These are phyloP conservation scores for Scutellaria barbata DNA, from an alignment of 257 asterid genomes.

Conservation along the genomic window DNA sequence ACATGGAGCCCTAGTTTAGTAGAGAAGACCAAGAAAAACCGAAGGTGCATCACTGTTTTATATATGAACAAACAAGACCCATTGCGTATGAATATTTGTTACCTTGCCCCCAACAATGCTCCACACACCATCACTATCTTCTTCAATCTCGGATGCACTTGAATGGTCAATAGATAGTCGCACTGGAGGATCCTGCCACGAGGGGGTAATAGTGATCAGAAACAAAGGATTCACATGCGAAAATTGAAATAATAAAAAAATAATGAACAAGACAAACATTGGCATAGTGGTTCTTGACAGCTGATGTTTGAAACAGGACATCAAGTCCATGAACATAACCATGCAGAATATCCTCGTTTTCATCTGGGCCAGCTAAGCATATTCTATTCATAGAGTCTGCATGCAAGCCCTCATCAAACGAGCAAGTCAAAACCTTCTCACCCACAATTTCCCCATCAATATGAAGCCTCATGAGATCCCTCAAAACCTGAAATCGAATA, in stretches of 20 bases:
- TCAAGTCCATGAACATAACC: conserved; percentile 63
- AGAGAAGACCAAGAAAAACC: conserved; percentile 20
- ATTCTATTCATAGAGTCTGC: conserved; percentile 45
- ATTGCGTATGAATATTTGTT: conserved; percentile 24
- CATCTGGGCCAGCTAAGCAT: conserved; percentile 54
- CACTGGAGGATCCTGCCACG: conserved; percentile 72
- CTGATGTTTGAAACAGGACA: conserved; percentile 43
- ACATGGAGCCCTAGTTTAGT: neutral
- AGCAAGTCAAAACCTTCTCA: conserved; percentile 56
- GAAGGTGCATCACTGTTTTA: conserved; percentile 7
- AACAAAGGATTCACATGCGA: neutral
- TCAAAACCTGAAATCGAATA: conserved; percentile 58
- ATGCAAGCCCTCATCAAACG: conserved; percentile 38
- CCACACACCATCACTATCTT: conserved; percentile 85
- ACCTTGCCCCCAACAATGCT: conserved; percentile 97
- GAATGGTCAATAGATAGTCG: conserved; percentile 67
- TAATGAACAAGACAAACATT: conserved; percentile 48
- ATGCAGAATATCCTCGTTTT: conserved; percentile 47
- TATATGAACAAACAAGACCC: neutral
- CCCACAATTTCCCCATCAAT: conserved; percentile 70
- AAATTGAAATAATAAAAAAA: neutral
- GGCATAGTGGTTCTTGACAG: conserved; percentile 49
- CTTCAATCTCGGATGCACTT: conserved; percentile 74
- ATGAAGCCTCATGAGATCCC: conserved; percentile 58
- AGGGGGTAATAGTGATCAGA: conserved; percentile 29